Evolutionary conservation across 169 alveolate genomes (phyloP).

Genomic region (Blepharisma undulans): DNA sequence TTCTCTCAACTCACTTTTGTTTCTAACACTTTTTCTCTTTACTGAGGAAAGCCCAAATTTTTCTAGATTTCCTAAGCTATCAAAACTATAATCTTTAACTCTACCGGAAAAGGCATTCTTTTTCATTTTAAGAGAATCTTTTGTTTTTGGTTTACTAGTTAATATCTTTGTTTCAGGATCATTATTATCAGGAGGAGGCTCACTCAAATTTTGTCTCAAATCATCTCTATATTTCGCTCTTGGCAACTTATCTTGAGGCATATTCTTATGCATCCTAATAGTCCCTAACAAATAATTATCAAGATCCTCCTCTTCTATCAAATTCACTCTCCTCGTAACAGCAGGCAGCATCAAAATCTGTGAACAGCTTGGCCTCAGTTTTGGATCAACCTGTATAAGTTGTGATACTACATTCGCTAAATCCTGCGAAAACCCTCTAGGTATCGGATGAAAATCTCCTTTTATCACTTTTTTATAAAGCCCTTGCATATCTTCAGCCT

Average conservation of each 20-base stretch:
- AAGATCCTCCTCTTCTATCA: background rate
- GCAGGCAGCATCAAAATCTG: conserved; percentile 27
- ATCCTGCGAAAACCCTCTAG: conserved; percentile 69
- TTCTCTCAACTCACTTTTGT: background rate
- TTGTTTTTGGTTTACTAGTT: background rate
- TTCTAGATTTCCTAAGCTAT: background rate
- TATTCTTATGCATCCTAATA: background rate
- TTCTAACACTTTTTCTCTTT: background rate
- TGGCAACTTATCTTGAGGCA: background rate
- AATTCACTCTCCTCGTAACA: background rate
- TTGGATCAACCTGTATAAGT: conserved; percentile 73
- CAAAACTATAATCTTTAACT: background rate
- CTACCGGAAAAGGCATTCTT: background rate
- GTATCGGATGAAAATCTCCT: conserved; percentile 73
- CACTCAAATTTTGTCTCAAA: background rate
- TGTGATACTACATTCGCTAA: conserved; percentile 51
- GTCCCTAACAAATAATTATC: background rate
- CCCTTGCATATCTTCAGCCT: conserved; percentile 79
- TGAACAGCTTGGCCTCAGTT: conserved; percentile 75
- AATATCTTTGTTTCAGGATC: background rate
- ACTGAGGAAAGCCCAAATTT: background rate
- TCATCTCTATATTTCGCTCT: background rate
- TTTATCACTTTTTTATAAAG: conserved; percentile 69
- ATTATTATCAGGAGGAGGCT: background rate
- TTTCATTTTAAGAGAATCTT: background rate